These are phyloP conservation scores for Camelina neglecta DNA, from an alignment of 345 rosid species.

Conservation along the genomic window DNA sequence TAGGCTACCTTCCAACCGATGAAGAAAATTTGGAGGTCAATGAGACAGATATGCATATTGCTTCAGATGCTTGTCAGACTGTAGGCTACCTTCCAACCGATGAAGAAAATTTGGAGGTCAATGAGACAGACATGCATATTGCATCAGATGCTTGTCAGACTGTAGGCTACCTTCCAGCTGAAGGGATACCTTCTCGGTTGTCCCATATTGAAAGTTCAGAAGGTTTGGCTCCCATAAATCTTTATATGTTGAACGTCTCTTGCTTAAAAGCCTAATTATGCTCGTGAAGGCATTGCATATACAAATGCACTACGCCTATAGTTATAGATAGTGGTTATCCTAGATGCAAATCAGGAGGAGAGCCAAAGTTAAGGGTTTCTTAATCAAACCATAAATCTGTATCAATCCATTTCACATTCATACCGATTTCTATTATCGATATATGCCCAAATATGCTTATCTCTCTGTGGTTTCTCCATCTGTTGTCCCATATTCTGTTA, in stretches of 20 bases:
- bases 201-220: conserved; percentile 56
- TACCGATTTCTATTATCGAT: background rate
- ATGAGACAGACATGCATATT: conserved; percentile 54
- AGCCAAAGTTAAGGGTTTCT: background rate
- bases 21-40: conserved; percentile 88
- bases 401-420: background rate
- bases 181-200: conserved; percentile 51
- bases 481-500: background rate
- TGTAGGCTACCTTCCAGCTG: conserved; percentile 46
- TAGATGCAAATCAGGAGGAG: background rate
- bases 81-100: conserved; percentile 70
- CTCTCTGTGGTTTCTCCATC: conserved; percentile 8
- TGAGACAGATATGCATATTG: conserved; percentile 53
- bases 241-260: conserved; percentile 20
- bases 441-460: conserved; percentile 5
- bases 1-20: conserved; percentile 72
- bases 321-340: background rate
- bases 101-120: conserved; percentile 87
- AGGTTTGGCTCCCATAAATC: conserved; percentile 52
- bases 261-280: background rate
- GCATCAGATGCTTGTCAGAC: conserved; percentile 57
- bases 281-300: background rate
- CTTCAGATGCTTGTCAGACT: conserved; percentile 56
- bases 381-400: background rate
- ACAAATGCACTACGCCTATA: background rate